Evolutionary conservation across 2,329 filamentous ascomycete genomes (phyloP), one percentile per base, ranked within the genome.

Genomic region (Penicillium sp.): DNA sequence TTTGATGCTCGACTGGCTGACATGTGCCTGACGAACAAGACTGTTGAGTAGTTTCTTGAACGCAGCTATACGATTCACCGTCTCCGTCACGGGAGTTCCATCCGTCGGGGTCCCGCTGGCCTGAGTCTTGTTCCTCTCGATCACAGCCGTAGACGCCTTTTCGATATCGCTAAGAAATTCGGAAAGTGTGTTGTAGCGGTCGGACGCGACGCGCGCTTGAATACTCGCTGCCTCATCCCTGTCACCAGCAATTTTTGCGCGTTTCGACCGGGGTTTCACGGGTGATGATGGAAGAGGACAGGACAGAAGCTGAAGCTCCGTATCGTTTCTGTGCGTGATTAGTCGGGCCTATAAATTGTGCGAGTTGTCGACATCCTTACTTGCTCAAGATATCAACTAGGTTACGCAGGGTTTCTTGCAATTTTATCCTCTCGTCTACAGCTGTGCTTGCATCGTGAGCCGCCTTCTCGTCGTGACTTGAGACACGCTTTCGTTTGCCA

Each of bases 1-100:
- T 67, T 67, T 80, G 64, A 71, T 70, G 55, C 67, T 71, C 64
- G 63, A 72, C 71, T 59, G 78, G 67, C 66, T 77, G 70, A 64
- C 83, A 81, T 74, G 87, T 83, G 90, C 88, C 67, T 86, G 86
- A 44, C 84, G 82, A 65, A 90, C 83, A 15, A 92, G 80, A 48
- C 84, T 84, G 68, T 89, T 81, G 17, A 89, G 85, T 70, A 86
- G 84, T 53, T 86, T 84, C 71, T 86, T 88, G 71, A 92, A 90
- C 19, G 82, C 77, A 52, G 79, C 76, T 48, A 86, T 82, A 62
- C 81, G 82, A 56, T 73, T 77, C 58, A 78, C 73, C 8, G 76
- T 70, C 61, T 78, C 75, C n/a, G 71, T 73, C 54, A 73, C 61
- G 19, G 73, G 69, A 15, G 72, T 64, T 8, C 69, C 71, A 49